phyloP scores from a whole-genome alignment of 2,329 filamentous ascomycete species.

The Byssothecium circinans region DNA sequence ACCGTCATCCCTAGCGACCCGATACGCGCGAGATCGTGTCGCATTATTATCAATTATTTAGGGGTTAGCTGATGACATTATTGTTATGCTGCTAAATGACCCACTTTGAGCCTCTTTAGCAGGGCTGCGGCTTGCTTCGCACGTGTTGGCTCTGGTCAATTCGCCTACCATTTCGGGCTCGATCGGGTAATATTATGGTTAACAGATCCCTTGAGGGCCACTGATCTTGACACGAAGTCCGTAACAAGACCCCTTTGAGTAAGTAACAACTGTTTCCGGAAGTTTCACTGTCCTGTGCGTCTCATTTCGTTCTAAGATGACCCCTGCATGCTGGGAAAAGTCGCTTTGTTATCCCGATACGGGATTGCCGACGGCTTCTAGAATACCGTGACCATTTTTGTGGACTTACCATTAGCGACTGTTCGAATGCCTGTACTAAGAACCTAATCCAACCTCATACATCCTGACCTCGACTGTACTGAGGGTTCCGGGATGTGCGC shows the following conservation, averaged over 20 bases:
- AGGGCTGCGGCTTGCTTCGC: neutral
- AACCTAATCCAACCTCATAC: no score
- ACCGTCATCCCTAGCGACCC: neutral
- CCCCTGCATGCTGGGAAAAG: conserved; percentile 1
- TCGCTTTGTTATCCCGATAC: no score
- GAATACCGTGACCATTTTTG: no score
- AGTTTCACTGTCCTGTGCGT: conserved; percentile 7
- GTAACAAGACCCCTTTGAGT: conserved; percentile 1
- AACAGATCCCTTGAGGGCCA: conserved; percentile 3
- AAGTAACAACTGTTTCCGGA: conserved; percentile 5
- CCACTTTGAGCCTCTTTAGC: no score
- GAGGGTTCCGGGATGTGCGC: no score
- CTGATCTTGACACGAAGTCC: neutral
- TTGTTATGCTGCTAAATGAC: no score
- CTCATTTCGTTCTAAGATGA: conserved; percentile 7
- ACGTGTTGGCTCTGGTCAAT: conserved; percentile 14
- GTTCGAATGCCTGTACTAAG: no score
- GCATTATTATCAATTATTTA: no score
- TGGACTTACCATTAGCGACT: no score
- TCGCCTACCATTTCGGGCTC: conserved; percentile 9
- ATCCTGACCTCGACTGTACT: no score
- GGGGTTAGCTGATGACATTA: no score
- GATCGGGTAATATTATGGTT: conserved; percentile 16
- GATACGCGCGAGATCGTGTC: neutral
- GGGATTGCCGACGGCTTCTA: no score